phyloP scores from a whole-genome alignment of 2,329 filamentous ascomycete species.

The Parastagonospora nodorum region DNA sequence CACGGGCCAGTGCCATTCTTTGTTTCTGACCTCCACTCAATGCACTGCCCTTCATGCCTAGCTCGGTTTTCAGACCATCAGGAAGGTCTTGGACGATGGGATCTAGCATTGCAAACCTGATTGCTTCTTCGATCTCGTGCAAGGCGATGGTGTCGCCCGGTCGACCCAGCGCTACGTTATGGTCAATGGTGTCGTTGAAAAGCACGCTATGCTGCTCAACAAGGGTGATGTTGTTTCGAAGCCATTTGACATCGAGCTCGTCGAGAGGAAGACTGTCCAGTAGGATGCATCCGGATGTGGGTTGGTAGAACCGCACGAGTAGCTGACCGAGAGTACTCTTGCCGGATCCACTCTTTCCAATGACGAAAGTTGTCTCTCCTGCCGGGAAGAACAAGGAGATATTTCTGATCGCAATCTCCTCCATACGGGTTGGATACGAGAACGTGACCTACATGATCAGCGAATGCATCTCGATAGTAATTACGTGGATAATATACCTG shows the following conservation, averaged over 20 bases:
- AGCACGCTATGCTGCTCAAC: constrained; percentile 82
- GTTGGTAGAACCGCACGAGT: constrained; percentile 76
- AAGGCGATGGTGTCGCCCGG: constrained; percentile 55
- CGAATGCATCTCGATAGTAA: neutral
- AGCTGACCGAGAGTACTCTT: constrained; percentile 89
- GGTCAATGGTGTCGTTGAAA: constrained; percentile 79
- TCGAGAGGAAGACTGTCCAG: constrained; percentile 70
- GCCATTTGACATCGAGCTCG: constrained; percentile 70
- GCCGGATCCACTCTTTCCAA: constrained; percentile 86
- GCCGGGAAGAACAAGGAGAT: constrained; percentile 72
- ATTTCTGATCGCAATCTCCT: constrained; percentile 63
- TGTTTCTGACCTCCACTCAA: constrained; percentile 88
- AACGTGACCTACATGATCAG: constrained; percentile 69
- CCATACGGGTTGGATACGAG: constrained; percentile 74
- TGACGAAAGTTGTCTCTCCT: constrained; percentile 76
- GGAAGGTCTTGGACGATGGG: constrained; percentile 70
- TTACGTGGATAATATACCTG: constrained; percentile 58
- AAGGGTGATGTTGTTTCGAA: constrained; percentile 76
- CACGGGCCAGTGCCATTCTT: constrained; percentile 78
- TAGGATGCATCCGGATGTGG: constrained; percentile 66
- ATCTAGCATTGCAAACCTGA: constrained; percentile 70
- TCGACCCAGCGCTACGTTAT: constrained; percentile 78
- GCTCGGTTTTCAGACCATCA: constrained; percentile 70
- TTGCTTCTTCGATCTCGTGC: constrained; percentile 65
- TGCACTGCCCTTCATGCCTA: constrained; percentile 71